These are phyloP conservation scores for Cutaneotrichosporon cyanovorans DNA, from an alignment of 1,284 basidiomycete genomes.

Conservation along the genomic window DNA sequence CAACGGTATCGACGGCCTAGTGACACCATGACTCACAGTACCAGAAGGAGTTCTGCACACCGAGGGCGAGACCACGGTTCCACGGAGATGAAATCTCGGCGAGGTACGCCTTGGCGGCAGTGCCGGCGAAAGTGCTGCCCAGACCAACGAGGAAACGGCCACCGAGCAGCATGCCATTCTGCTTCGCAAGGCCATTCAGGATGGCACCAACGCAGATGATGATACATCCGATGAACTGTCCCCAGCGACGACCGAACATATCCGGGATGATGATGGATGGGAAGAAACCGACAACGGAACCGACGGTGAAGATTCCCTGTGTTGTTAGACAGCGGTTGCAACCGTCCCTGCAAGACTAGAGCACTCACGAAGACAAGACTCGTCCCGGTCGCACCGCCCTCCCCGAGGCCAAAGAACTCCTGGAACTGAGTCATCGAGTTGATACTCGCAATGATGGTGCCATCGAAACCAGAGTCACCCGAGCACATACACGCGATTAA, in stretches of 20 bases:
- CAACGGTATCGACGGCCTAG: too few species aligned
- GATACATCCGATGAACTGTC: conserved; percentile 52
- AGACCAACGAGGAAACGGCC: conserved; percentile 51
- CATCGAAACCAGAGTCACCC: conserved; percentile 50
- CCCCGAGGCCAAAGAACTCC: conserved; percentile 10
- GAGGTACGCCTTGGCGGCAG: conserved; percentile 51
- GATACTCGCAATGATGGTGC: conserved; percentile 54
- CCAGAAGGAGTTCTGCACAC: conserved; percentile 48
- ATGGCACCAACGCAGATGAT: conserved; percentile 50
- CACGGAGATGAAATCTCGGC: conserved; percentile 52
- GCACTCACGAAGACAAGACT: conserved; percentile 3
- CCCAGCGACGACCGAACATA: conserved; percentile 51
- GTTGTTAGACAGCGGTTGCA: too few species aligned
- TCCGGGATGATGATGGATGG: conserved; percentile 48
- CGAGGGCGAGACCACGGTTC: conserved; percentile 52
- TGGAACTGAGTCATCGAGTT: conserved; percentile 50
- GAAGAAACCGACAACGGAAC: conserved; percentile 41
- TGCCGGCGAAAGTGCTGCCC: conserved; percentile 46
- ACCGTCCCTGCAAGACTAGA: too few species aligned
- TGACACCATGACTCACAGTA: conserved; percentile 30
- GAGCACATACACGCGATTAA: background rate
- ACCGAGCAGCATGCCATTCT: conserved; percentile 49
- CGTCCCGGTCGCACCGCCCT: background rate
- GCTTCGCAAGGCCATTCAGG: conserved; percentile 50
- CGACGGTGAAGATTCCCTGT: conserved; percentile 48